These are phyloP conservation scores for Bipolaris bicolor DNA, from an alignment of 2,329 filamentous ascomycete species.

Conservation along the genomic window DNA sequence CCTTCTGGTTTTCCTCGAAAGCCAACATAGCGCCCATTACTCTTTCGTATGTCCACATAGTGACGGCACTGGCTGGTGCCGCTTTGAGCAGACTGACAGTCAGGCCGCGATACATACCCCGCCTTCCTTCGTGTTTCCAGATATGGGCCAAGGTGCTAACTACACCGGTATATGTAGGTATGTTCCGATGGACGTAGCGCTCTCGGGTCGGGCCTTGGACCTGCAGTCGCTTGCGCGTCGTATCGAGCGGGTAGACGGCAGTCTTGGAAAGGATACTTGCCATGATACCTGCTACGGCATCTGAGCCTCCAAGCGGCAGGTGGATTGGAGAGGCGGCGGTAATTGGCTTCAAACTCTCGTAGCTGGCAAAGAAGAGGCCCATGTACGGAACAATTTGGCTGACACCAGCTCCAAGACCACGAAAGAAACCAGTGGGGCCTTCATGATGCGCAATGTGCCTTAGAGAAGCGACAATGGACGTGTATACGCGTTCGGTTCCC, in stretches of 20 bases:
- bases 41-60: conserved; percentile 93
- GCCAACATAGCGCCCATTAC: conserved; percentile 65
- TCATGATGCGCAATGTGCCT: conserved; percentile 76
- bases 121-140: conserved; percentile 71
- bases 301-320: conserved; percentile 74
- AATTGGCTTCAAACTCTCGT: conserved; percentile 71
- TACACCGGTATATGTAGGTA: conserved; percentile 79
- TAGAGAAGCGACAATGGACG: conserved; percentile 71
- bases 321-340: conserved; percentile 59
- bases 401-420: conserved; percentile 79
- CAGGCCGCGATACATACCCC: conserved; percentile 86
- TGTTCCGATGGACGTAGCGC: conserved; percentile 82
- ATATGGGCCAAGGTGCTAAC: conserved; percentile 71
- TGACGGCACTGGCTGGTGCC: conserved; percentile 89
- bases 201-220: conserved; percentile 87
- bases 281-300: conserved; percentile 80
- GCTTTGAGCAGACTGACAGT: conserved; percentile 90
- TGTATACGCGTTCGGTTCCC: conserved; percentile 79
- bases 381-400: conserved; percentile 94
- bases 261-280: conserved; percentile 87
- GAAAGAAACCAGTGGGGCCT: conserved; percentile 82
- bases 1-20: conserved; percentile 27
- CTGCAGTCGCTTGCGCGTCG: conserved; percentile 90
- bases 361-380: conserved; percentile 92
- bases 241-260: conserved; percentile 87